Base-by-base conservation (phyloP, 2,329 filamentous ascomycete genomes). In the Diaporthe humulicola region DNA sequence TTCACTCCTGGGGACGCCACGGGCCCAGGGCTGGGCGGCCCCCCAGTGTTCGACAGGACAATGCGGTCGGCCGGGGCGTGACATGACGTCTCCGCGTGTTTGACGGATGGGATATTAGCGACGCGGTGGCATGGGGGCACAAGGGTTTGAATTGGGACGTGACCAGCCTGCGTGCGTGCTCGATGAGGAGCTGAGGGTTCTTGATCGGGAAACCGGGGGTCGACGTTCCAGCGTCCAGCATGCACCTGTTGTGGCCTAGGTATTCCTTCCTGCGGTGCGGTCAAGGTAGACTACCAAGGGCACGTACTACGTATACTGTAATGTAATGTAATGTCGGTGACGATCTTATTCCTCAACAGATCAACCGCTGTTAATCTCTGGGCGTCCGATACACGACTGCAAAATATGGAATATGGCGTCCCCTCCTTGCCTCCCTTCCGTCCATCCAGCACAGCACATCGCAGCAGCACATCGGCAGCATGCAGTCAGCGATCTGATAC, bases 401-500 rank as follows among this genome's bases (percentile, higher is more conserved):
- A 52, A 25, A 52, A 67, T 28, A 67, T 50, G 42, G 40, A 48
- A 33, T 38, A 67, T 67, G 64, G 64, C 64, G 64, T 67, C 40
- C 61, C 64, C 36, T 30, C 45, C 61, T 52, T 30, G n/a, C 30
- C 30, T 52, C 64, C 45, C 45, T 38, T 30, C 17, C 25, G 61
- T 36, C n/a, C 64, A 36, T n/a, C 57, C 22, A 48, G 1, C 38
- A n/a, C 42, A 28, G 64, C 30, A 25, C 42, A 66, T 22, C 28
- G 4, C 33, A 40, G 9, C 10, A 25, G 52, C 56, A 22, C 40
- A 66, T 45, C 28, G 40, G 38, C 58, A 52, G 42, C 64, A 67
- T 67, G 64, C 64, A 52, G 64, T 67, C 64, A 67, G 64, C 48
- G 64, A 67, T 67, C 64, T 67, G 64, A 67, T 67, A 67, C 64